Conservation (phyloP, 108 stramenopile species). For the Skeletonema tropicum region DNA sequence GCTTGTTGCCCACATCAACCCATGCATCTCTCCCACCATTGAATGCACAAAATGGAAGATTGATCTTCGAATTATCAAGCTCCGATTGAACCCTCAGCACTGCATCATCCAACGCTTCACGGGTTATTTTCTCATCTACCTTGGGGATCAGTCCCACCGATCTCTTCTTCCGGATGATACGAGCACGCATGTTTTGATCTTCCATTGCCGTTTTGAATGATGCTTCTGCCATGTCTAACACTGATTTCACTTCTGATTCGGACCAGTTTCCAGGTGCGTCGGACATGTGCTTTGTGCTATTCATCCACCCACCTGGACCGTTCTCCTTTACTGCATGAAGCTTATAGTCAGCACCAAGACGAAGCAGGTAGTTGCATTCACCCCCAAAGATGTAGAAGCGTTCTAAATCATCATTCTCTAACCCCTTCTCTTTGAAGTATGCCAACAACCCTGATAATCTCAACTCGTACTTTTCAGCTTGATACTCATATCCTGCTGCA, state of each 20-base stretch:
- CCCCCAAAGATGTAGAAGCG: conserved; percentile 95
- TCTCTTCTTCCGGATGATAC: conserved; percentile 86
- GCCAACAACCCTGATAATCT: conserved; percentile 83
- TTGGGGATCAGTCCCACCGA: conserved; percentile 87
- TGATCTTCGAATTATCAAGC: conserved; percentile 53
- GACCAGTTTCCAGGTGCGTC: conserved; percentile 88
- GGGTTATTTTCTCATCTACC: conserved; percentile 61
- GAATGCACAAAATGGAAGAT: conserved; percentile 89
- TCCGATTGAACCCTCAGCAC: conserved; percentile 81
- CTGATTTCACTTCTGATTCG: conserved; percentile 54
- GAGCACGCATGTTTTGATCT: conserved; percentile 75
- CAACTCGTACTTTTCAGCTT: conserved; percentile 84
- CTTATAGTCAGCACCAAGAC: conserved; percentile 72
- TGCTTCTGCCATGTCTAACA: conserved; percentile 80
- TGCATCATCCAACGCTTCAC: conserved; percentile 90
- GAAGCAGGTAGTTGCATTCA: conserved; percentile 89
- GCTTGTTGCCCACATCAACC: conserved; percentile 94
- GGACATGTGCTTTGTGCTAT: conserved; percentile 67
- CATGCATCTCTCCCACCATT: conserved; percentile 93
- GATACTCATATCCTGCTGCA: conserved; percentile 94
- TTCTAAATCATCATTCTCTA: conserved; percentile 69
- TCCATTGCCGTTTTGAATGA: conserved; percentile 53
- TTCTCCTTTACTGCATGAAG: conserved; percentile 77
- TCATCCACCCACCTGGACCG: conserved; percentile 89
- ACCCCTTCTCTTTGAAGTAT: conserved; percentile 67